phyloP scores from a whole-genome alignment of 2,329 filamentous ascomycete genomes.

The Acrocalymma vagum region DNA sequence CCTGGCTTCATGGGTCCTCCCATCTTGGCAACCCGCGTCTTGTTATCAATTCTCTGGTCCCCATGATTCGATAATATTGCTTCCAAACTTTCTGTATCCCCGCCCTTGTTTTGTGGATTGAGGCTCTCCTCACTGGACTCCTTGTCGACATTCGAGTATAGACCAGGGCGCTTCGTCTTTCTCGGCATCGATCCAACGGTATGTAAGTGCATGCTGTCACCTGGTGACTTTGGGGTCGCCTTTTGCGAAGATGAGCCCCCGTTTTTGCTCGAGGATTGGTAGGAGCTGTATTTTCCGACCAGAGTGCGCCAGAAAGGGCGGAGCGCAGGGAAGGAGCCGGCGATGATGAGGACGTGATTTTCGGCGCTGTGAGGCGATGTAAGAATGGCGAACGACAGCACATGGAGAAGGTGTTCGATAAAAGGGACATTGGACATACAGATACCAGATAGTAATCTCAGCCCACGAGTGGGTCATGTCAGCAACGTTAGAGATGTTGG shows the following conservation, averaged over 20 bases:
- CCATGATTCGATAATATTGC: constrained; percentile 1
- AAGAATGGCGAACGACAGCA: too few relatives aligned
- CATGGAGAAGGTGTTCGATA: too few relatives aligned
- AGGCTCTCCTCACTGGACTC: too few relatives aligned
- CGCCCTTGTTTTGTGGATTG: not conserved
- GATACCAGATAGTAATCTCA: constrained; percentile 10
- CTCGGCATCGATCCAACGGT: too few relatives aligned
- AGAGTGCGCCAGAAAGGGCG: constrained; percentile 6
- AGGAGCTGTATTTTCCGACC: constrained; percentile 1
- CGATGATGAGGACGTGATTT: constrained; percentile 1
- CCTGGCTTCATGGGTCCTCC: too few relatives aligned
- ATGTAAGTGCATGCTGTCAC: too few relatives aligned
- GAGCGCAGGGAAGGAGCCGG: constrained; percentile 2
- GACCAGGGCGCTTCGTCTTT: too few relatives aligned
- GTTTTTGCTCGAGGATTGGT: not conserved
- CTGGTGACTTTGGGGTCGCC: too few relatives aligned
- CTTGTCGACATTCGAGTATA: too few relatives aligned
- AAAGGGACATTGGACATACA: constrained; percentile 5
- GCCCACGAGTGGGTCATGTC: constrained; percentile 14
- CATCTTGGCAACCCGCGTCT: too few relatives aligned
- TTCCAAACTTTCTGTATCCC: constrained; percentile 3
- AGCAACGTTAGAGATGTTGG: constrained; percentile 10
- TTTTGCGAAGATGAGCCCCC: not conserved
- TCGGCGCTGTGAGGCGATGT: constrained; percentile 1
- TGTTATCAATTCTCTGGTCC: too few relatives aligned